Conservation (phyloP, 2,329 filamentous ascomycete species). For the Periconia sp. region DNA sequence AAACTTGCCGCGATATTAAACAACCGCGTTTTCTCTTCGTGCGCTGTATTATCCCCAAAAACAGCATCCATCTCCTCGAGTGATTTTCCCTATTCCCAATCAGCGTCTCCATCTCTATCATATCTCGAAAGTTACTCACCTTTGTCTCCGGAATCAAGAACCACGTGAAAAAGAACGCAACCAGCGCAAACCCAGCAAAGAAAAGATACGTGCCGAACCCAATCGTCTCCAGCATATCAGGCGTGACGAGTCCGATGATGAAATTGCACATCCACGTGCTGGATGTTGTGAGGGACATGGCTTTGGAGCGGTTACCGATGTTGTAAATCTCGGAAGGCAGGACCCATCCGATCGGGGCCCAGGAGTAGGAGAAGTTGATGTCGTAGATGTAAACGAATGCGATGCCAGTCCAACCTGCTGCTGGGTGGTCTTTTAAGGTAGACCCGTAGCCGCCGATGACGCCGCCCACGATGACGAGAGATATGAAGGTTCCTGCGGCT, state of each 20-base stretch:
- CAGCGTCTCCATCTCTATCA: no score
- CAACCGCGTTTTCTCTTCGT: conserved; percentile 33
- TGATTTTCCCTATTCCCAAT: no score
- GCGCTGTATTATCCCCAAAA: conserved; percentile 39
- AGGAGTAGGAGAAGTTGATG: conserved; percentile 60
- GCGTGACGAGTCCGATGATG: conserved; percentile 65
- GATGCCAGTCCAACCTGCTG: conserved; percentile 59
- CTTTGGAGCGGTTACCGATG: conserved; percentile 62
- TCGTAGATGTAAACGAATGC: conserved; percentile 66
- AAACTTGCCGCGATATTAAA: no score
- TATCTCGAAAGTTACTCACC: conserved; percentile 18
- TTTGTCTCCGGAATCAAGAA: conserved; percentile 41
- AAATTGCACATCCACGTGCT: conserved; percentile 68
- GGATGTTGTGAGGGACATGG: conserved; percentile 64
- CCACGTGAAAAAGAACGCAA: conserved; percentile 38
- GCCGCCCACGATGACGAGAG: conserved; percentile 58
- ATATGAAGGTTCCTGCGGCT: conserved; percentile 50
- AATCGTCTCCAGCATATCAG: conserved; percentile 62
- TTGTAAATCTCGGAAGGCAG: conserved; percentile 65
- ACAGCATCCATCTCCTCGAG: conserved; percentile 44
- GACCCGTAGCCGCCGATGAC: conserved; percentile 56
- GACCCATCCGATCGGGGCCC: conserved; percentile 56
- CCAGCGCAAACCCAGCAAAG: conserved; percentile 40
- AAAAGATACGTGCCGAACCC: conserved; percentile 48
- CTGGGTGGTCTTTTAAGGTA: conserved; percentile 54